Conservation (phyloP, 169 alveolate species). For the Plasmodium cynomolgi region DNA sequence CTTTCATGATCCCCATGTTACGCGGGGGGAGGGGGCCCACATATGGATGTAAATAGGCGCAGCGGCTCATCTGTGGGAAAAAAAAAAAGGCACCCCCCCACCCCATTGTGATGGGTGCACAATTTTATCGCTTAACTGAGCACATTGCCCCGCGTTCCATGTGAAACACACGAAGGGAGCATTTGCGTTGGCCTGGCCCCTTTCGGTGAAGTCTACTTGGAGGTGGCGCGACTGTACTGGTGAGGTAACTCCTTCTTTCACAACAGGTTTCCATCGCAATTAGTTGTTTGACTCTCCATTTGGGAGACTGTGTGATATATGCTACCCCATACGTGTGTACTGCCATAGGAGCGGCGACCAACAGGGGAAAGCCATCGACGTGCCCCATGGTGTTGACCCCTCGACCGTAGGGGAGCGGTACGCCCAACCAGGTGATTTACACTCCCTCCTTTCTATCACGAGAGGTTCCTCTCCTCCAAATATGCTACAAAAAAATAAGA, state of each 20-base stretch:
- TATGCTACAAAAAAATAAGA: not conserved
- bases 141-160: not conserved
- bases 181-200: not conserved
- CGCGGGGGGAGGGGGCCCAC: not conserved
- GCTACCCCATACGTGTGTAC: not conserved
- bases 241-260: not conserved
- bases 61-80: not conserved
- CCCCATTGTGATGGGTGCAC: not conserved
- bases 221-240: not conserved
- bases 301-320: too few relatives aligned
- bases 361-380: too few relatives aligned
- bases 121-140: not conserved
- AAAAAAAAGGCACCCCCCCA: not conserved
- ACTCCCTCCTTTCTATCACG: not conserved
- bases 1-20: too few relatives aligned
- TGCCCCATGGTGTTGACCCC: too few relatives aligned
- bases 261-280: not conserved
- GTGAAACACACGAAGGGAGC: not conserved
- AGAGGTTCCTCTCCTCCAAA: not conserved
- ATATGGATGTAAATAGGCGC: not conserved
- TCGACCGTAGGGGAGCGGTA: too few relatives aligned
- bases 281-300: too few relatives aligned
- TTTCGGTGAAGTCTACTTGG: not conserved
- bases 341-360: not conserved
- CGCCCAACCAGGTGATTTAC: not conserved